Evolutionary conservation across 1,284 basidiomycete species (phyloP), one percentile per base, ranked within the genome.

Genomic region (Agaricales sp.): DNA sequence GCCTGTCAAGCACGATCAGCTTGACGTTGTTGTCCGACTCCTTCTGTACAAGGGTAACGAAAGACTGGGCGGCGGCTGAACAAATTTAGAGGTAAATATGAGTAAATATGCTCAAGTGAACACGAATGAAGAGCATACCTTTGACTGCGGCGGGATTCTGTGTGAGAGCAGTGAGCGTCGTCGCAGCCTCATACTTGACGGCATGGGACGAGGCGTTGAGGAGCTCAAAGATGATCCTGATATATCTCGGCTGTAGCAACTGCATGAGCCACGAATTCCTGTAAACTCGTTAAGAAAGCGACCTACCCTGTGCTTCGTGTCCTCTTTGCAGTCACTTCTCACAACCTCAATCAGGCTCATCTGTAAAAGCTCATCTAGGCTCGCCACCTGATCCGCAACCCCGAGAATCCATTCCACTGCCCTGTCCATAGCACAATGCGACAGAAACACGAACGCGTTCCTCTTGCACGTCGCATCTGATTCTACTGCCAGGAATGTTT

Each of bases 1-100:
- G 81, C 45, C 96, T 83, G 62, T 96, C 92, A 25, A 99, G 78
- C 8, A 99, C 96, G 55, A 99, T 99, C 51, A 99, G 80, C 69
- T 99, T 99, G 67, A 98, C 95, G 59, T 99, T 99, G 73, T 99
- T 99, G 72, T 98, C 95, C 1, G 92, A 92, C 68, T 97, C 94
- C 69, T 94, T 95, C 62, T 89, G 77, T 51, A 94, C 84, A 50
- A 99, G 81, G 59, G 84, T 90, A 59, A 97, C 91, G 57, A 97
- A 84, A 51, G 83, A 89, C 11, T 84, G 80, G 0, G 92, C 94
- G 44, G 95, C 87, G 54, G 96, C 94, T 92, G 55, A n/a, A n/a
- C n/a, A n/a, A n/a, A n/a, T n/a, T n/a, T n/a, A n/a, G n/a, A n/a
- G n/a, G n/a, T n/a, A n/a, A n/a, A n/a, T n/a, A n/a, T 24, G 54